Conservation (phyloP, 495 filamentous ascomycete genomes). For the Trypethelium eluteriae region DNA sequence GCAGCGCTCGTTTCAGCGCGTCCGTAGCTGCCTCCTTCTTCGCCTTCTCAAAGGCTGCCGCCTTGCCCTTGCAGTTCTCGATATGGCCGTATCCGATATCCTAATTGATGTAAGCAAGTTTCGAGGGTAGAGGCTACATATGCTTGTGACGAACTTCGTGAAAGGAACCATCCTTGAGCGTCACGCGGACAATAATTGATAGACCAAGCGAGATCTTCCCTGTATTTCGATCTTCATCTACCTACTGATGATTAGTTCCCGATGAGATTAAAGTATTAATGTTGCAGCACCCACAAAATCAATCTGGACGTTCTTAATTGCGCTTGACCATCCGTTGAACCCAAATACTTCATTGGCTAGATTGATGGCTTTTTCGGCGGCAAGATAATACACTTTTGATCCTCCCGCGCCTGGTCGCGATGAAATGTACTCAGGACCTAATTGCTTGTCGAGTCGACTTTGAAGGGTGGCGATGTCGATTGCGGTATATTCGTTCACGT, state of each 20-base stretch:
- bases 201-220: conserved; percentile 74
- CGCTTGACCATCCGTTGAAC: conserved; percentile 96
- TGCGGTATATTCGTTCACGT: conserved; percentile 75
- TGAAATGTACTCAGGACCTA: conserved; percentile 96
- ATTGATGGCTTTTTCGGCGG: conserved; percentile 87
- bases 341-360: conserved; percentile 97
- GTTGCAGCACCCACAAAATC: conserved; percentile 60
- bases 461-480: conserved; percentile 83
- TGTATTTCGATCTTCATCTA: conserved; percentile 53
- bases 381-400: conserved; percentile 80
- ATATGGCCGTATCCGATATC: conserved; percentile 94
- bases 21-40: conserved; percentile 98
- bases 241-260: conserved; percentile 35
- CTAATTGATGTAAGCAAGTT: conserved; percentile 31
- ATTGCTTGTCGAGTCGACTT: conserved; percentile 75
- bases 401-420: conserved; percentile 70
- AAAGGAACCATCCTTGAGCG: conserved; percentile 81
- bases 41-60: conserved; percentile 89
- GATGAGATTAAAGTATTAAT: not conserved
- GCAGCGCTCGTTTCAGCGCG: conserved; percentile 77
- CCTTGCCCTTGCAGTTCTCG: conserved; percentile 91
- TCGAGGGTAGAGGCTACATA: not conserved
- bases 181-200: conserved; percentile 82
- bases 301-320: conserved; percentile 78
- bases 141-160: conserved; percentile 50